Conservation (phyloP, 495 filamentous ascomycete species). For the Aspergillus bertholletiae region DNA sequence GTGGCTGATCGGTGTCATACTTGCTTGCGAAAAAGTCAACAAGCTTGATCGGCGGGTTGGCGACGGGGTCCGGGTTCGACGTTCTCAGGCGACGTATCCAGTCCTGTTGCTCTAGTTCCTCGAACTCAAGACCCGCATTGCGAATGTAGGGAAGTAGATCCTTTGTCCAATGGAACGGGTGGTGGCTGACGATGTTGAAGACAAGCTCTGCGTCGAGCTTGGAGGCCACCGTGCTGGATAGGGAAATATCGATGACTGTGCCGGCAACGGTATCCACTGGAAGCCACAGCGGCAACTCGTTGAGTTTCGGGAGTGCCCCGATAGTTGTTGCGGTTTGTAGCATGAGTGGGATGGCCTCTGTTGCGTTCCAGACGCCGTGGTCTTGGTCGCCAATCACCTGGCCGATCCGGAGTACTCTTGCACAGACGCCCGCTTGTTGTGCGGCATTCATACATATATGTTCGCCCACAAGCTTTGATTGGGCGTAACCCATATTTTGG, state of each 20-base stretch:
- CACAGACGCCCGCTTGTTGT: conserved; percentile 22
- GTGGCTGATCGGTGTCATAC: conserved; percentile 12
- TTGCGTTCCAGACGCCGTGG: conserved; percentile 58
- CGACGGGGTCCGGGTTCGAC: conserved; percentile 26
- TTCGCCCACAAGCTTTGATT: conserved; percentile 63
- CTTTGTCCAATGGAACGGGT: conserved; percentile 25
- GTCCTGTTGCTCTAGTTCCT: conserved; percentile 12
- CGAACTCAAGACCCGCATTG: conserved; percentile 15
- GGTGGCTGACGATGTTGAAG: conserved; percentile 22
- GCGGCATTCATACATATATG: conserved; percentile 40
- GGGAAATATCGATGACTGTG: conserved; percentile 15
- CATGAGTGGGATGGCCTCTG: conserved; percentile 63
- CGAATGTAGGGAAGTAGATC: conserved; percentile 23
- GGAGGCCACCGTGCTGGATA: background rate
- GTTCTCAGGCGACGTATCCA: conserved; percentile 19
- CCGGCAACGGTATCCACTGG: conserved; percentile 17
- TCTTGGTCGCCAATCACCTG: conserved; percentile 54
- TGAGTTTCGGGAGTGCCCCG: conserved; percentile 49
- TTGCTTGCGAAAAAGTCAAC: conserved; percentile 37
- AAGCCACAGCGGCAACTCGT: conserved; percentile 30
- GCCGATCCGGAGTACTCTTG: conserved; percentile 50
- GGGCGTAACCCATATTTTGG: conserved; percentile 55
- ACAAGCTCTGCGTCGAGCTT: background rate
- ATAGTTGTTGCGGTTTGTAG: conserved; percentile 43
- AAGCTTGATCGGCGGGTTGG: conserved; percentile 44